Percentiles rank a stretch among this genome's conserved stretches.
Conservation (phyloP, 225 moss, liverwort and hornwort species). For the Polytrichum commune region DNA sequence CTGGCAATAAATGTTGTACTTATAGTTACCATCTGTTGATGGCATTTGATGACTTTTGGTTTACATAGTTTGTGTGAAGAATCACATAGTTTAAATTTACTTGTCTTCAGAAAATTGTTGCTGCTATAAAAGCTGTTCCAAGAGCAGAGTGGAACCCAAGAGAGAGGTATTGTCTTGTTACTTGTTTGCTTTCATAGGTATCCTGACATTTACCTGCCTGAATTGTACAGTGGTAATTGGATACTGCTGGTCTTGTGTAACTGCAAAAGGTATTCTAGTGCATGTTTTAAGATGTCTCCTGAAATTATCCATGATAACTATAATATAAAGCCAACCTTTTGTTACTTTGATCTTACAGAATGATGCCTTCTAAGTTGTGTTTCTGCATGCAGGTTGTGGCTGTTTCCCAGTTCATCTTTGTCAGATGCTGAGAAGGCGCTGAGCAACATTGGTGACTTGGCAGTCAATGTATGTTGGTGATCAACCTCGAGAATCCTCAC, state of each 20-base stretch:
- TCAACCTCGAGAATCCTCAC: constrained; percentile 3
- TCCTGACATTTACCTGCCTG: neutral
- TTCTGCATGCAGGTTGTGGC: constrained; percentile 69
- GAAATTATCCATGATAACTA: neutral
- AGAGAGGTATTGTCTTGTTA: constrained; percentile 52
- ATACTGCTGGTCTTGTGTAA: neutral
- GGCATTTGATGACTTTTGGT: too few relatives aligned
- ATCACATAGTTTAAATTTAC: neutral
- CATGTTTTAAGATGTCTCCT: neutral
- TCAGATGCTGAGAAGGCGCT: constrained; percentile 66
- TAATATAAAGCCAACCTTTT: too few relatives aligned
- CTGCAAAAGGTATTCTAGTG: too few relatives aligned
- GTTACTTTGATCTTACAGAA: too few relatives aligned
- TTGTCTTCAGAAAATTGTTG: constrained; percentile 64
- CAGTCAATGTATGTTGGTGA: constrained; percentile 53
- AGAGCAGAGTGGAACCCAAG: constrained; percentile 70
- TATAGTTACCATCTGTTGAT: too few relatives aligned
- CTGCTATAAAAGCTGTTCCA: constrained; percentile 61
- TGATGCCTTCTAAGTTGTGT: constrained; percentile 9
- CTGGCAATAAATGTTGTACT: too few relatives aligned
- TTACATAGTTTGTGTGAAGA: neutral
- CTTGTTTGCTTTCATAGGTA: too few relatives aligned
- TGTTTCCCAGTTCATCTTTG: constrained; percentile 79
- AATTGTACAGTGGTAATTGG: neutral
- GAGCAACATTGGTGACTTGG: constrained; percentile 43